These are phyloP conservation scores for Lagerstroemia speciosa DNA, from an alignment of 345 rosid genomes.

Conservation along the genomic window DNA sequence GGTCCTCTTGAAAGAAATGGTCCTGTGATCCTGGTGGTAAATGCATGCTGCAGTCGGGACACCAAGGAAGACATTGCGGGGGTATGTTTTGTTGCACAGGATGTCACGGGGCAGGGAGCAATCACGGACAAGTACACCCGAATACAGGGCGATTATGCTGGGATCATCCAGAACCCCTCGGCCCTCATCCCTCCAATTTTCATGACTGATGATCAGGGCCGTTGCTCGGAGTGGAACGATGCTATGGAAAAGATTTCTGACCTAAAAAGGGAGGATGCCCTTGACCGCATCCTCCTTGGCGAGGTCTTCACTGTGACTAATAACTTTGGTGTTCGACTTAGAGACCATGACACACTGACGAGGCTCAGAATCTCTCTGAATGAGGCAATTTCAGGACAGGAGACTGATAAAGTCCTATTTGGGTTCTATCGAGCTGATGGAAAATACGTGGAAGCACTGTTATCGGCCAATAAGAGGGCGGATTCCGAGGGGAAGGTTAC, in stretches of 20 bases:
- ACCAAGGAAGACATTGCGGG: constrained; percentile 45
- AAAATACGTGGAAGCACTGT: constrained; percentile 52
- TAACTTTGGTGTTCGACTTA: constrained; percentile 53
- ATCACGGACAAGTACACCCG: constrained; percentile 47
- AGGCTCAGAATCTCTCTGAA: constrained; percentile 54
- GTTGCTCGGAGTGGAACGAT: constrained; percentile 71
- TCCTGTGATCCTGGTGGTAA: constrained; percentile 51
- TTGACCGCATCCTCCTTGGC: constrained; percentile 55
- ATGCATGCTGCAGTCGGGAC: constrained; percentile 71
- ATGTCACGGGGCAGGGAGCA: constrained; percentile 52
- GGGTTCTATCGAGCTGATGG: constrained; percentile 59
- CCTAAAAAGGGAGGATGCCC: constrained; percentile 60
- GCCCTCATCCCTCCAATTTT: constrained; percentile 80
- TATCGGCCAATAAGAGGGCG: constrained; percentile 53
- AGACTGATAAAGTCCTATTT: constrained; percentile 46
- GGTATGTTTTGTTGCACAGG: constrained; percentile 79
- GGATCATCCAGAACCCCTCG: constrained; percentile 55
- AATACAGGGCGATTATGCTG: constrained; percentile 62
- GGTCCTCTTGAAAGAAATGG: constrained; percentile 35
- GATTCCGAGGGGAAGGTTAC: constrained; percentile 50
- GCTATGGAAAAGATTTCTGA: constrained; percentile 80
- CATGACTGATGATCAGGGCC: constrained; percentile 54
- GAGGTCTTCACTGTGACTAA: constrained; percentile 56
- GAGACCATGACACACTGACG: constrained; percentile 59
- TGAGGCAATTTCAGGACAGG: constrained; percentile 45